These are phyloP conservation scores for Platismatia glauca DNA, from an alignment of 495 filamentous ascomycete genomes.

Conservation along the genomic window DNA sequence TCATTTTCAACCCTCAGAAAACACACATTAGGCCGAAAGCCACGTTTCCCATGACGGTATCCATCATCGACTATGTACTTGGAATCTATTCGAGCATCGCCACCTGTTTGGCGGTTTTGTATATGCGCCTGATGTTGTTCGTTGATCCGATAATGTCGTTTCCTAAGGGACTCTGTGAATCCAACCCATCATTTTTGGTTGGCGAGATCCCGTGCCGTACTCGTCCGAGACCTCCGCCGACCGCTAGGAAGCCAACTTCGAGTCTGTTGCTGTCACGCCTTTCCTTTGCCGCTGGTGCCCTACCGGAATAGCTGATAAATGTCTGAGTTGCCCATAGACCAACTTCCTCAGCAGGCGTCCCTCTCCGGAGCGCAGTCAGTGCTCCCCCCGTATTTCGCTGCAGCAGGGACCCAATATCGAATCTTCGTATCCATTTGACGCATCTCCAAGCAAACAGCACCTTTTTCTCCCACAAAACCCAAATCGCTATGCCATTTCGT, in stretches of 20 bases:
- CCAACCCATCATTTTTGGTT: neutral
- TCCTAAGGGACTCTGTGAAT: neutral
- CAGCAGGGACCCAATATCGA: neutral
- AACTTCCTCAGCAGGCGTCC: neutral
- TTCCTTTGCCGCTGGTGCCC: neutral
- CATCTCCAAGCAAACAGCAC: neutral
- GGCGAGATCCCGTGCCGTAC: neutral
- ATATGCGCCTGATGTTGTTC: neutral
- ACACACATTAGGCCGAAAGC: no score
- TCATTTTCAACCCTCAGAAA: neutral
- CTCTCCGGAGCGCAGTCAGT: neutral
- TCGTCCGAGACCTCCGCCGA: neutral
- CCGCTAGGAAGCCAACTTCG: neutral
- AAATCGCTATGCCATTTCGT: constrained; percentile 36
- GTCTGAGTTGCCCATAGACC: neutral
- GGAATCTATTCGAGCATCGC: neutral
- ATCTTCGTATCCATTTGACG: neutral
- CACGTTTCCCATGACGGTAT: neutral
- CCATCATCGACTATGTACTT: neutral
- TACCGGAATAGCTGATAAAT: neutral
- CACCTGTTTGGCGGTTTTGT: no score
- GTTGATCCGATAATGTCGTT: neutral
- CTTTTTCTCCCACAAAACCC: neutral
- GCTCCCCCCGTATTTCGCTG: neutral
- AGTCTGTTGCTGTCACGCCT: neutral